Evolutionary conservation across 2,329 filamentous ascomycete genomes (phyloP), one percentile per base, ranked within the genome.

Genomic region (Fusarium albidum): DNA sequence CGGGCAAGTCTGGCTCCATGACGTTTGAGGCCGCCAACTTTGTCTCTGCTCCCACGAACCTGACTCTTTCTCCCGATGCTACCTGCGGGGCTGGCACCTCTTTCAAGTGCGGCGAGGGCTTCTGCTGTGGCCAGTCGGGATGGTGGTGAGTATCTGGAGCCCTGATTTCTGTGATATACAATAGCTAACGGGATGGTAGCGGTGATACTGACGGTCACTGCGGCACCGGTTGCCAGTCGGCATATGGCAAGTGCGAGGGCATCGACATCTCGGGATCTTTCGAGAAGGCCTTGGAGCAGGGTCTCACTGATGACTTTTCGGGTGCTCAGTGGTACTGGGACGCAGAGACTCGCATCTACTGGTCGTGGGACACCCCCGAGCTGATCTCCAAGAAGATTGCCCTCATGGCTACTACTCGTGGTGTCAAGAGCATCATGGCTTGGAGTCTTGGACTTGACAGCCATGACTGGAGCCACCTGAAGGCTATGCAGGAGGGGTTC

Each of bases 271-370:
- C 42, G 0, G 14, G 17, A 0, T 66, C 63, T 3, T 82, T 82
- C 70, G 59, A 69, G 18, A 69, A 68, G 15, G 82, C 80, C 9
- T 50, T 78, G 5, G 47, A 65, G 5, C 65, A 77, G 21, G 75
- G 77, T 13, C 60, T 73, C 33, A 72, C 79, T 0, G 76, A 82
- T 17, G 77, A 78, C 5, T 69, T 66, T 3, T 77, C 82, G 54
- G 79, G 81, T 0, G 82, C 79, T 3, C 80, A 82, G 68, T 85
- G 82, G 74, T 85, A 74, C 69, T 82, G 78, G 74, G 80, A 85
- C 55, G 27, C 68, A 0, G 56, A 65, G 3, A 73, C 74, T 17
- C 66, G 70, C 6, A 63, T 82, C 29, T 84, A 80, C 71, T 85
- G 81, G 82, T 79, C 79, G 2, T 84, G 79, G 79, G 82, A 85